Conservation (phyloP, 2,329 filamentous ascomycete genomes). For the Decorospora gaudefroyi region DNA sequence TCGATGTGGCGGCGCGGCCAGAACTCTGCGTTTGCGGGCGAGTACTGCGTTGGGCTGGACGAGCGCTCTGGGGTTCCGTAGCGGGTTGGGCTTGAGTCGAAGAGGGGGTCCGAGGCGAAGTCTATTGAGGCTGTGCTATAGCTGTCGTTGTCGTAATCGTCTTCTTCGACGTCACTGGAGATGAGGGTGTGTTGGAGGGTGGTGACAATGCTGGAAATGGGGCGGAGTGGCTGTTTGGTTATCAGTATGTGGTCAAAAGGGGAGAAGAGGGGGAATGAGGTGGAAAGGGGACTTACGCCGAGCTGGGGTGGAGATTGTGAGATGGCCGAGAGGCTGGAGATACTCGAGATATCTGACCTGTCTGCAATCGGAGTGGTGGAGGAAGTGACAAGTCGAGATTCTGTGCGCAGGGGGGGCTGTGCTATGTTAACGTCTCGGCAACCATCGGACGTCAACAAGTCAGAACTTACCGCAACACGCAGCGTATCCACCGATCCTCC, state of each 20-base stretch:
- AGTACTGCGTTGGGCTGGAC: constrained; percentile 1
- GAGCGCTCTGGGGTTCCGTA: neutral
- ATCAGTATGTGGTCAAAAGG: neutral
- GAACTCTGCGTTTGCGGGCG: neutral
- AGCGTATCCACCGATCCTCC: no score
- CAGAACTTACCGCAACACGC: no score
- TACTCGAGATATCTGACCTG: no score
- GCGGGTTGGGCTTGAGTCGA: neutral
- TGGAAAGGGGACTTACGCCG: neutral
- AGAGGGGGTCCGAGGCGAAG: neutral
- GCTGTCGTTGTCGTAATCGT: neutral
- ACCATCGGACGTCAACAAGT: no score
- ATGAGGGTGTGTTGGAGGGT: neutral
- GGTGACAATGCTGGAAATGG: neutral
- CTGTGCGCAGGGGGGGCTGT: no score
- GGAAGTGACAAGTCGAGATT: no score
- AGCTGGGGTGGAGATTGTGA: neutral
- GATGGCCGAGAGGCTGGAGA: neutral
- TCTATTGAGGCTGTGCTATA: neutral
- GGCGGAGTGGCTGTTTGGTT: neutral
- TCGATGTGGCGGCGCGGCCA: neutral
- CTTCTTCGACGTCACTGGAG: no score
- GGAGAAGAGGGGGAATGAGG: neutral
- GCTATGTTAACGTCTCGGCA: no score
- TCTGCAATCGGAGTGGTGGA: no score